Conservation (phyloP, 148 eudicot genomes). For the Heliamphora exappendiculata region DNA sequence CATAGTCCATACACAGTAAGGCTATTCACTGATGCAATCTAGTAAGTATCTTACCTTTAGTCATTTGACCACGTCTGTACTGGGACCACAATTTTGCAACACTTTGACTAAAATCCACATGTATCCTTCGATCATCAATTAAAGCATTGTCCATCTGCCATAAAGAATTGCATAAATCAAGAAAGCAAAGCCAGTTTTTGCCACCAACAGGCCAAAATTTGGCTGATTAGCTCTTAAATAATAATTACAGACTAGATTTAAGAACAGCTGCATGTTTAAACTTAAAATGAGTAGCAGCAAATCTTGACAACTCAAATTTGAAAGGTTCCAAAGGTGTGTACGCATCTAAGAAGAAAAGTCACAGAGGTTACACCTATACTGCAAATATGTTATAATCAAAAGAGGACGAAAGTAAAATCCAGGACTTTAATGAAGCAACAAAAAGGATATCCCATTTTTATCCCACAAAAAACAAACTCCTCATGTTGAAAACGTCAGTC, state of each 20-base stretch:
- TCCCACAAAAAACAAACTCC: neutral
- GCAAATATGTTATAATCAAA: neutral
- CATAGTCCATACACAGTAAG: conserved; percentile 3
- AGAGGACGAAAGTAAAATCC: neutral
- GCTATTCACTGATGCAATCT: neutral
- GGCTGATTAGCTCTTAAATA: neutral
- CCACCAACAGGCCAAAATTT: neutral
- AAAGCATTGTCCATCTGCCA: conserved; percentile 92
- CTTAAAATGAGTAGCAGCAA: neutral
- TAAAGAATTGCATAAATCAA: conserved; percentile 10
- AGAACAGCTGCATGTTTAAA: neutral
- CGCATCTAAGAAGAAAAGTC: neutral
- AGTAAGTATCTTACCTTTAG: conserved; percentile 23
- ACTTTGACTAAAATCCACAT: conserved; percentile 97
- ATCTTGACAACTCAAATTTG: neutral
- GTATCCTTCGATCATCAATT: conserved; percentile 91
- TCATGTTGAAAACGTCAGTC: no score
- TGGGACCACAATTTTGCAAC: conserved; percentile 91
- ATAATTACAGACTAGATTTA: neutral
- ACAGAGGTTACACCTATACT: neutral
- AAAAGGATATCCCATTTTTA: neutral
- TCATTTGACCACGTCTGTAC: conserved; percentile 50
- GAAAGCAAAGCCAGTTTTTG: conserved; percentile 1
- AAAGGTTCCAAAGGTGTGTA: neutral
- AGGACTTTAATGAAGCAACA: neutral